Conservation (phyloP, 306 rosid species). For the Fragaria nilgerrensis region DNA sequence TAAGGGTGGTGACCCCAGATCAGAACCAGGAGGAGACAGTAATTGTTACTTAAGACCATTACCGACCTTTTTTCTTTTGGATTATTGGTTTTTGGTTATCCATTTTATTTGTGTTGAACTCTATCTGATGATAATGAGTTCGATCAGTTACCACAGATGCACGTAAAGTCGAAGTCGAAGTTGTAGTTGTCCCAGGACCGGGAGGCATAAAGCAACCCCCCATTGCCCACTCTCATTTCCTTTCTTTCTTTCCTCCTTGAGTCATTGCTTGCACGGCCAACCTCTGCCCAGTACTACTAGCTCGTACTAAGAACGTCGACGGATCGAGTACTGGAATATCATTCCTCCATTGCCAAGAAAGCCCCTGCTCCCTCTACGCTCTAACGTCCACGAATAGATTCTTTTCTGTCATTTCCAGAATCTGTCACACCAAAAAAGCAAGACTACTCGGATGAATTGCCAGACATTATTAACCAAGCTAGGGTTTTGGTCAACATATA, state of each 20-base stretch:
- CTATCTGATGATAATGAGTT: not conserved
- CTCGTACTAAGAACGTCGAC: not conserved
- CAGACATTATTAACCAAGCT: not conserved
- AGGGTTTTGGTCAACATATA: slow-evolving; percentile 15
- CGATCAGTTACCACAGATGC: slow-evolving; percentile 69
- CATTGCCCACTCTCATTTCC: not conserved
- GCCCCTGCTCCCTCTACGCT: slow-evolving; percentile 5
- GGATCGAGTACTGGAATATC: not conserved
- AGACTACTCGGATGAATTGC: slow-evolving; percentile 27
- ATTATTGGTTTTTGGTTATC: not conserved
- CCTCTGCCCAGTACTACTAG: not conserved
- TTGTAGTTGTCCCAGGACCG: slow-evolving; percentile 53
- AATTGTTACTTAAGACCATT: slow-evolving; percentile 4
- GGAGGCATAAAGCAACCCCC: slow-evolving; percentile 88
- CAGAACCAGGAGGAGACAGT: not conserved
- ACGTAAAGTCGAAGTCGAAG: slow-evolving; percentile 62
- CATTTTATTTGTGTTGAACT: not conserved
- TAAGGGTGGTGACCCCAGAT: not conserved
- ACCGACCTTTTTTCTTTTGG: not conserved
- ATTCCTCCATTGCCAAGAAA: slow-evolving; percentile 22
- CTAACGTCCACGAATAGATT: not conserved
- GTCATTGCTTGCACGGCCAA: slow-evolving; percentile 75
- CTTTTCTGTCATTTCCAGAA: slow-evolving; percentile 23
- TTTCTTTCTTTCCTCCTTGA: slow-evolving; percentile 7
- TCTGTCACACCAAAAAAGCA: not conserved